A percentile compares a stretch with the other conserved stretches of the same genome.
Conservation (phyloP, 108 stramenopile genomes). For the Aurantiochytrium sp. region DNA sequence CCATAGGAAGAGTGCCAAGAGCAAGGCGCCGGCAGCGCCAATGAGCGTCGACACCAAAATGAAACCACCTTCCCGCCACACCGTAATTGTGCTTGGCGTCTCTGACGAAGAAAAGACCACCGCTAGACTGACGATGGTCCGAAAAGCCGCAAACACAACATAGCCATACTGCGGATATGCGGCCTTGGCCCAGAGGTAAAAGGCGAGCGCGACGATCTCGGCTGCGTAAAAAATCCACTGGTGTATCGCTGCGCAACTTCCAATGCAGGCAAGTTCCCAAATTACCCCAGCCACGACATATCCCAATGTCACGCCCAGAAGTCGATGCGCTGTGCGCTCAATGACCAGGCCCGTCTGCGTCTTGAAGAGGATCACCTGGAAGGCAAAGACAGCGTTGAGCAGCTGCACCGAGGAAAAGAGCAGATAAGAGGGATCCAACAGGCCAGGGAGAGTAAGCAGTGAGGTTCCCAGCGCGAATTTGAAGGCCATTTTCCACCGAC, state of each 20-base stretch:
- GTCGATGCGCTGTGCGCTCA: neutral
- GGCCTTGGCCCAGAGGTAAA: neutral
- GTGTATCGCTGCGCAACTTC: neutral
- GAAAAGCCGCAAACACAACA: neutral
- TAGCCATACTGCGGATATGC: neutral
- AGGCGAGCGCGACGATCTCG: neutral
- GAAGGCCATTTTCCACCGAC: neutral
- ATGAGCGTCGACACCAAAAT: neutral
- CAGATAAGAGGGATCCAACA: neutral
- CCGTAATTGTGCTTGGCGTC: neutral
- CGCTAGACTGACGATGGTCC: neutral
- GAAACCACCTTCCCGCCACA: neutral
- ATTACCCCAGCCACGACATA: neutral
- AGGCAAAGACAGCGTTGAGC: neutral
- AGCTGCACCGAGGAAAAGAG: neutral
- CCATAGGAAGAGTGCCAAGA: neutral
- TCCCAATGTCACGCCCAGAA: neutral
- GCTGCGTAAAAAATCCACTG: neutral
- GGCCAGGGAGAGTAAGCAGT: neutral
- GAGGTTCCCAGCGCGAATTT: neutral
- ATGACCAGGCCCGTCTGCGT: neutral
- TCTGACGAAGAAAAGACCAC: neutral
- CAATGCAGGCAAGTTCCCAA: neutral
- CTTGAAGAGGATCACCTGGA: conserved; percentile 13
- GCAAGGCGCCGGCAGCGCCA: neutral